Evolutionary conservation across 2,329 filamentous ascomycete genomes (phyloP), one percentile per base, ranked within the genome.

Genomic region (Microdochium trichocladiopsis): DNA sequence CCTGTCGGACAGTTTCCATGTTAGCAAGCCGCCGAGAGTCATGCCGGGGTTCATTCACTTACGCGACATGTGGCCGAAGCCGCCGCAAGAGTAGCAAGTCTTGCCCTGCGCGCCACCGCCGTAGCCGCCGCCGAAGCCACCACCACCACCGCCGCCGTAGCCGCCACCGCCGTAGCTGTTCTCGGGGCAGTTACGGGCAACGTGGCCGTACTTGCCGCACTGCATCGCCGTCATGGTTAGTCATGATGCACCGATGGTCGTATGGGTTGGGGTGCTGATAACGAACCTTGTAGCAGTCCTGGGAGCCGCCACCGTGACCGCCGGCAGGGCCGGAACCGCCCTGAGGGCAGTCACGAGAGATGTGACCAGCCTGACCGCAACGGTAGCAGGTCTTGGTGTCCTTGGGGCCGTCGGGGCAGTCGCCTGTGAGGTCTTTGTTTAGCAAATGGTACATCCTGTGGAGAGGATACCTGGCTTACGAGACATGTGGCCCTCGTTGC

Each of bases 51-150:
- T n/a, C n/a, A 36, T 18, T 24, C 22, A 28, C 28, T 12, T 69
- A 80, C 92, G 88, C 69, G 89, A 92, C 88, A 96, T 93, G 79
- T 99, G 94, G 66, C 93, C 93, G 69, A 90, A 92, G 60, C 94
- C 94, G 63, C 94, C 94, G 77, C 94, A 97, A 47, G 91, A 95
- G 82, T 96, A 99, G 86, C 94, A 97, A 63, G 91, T 96, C 79
- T 93, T 90, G 66, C 83, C 79, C 56, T 73, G 72, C 47, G 72
- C 70, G 57, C 66, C 64, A 55, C 65, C 65, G 51, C 73, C 71
- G 53, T 72, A 69, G 55, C 69, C 67, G 58, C 71, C 70, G 50
- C 72, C 70, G 55, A 72, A 70, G 56, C 70, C 69, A 57, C 73
- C 73, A 60, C 76, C 75, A 58, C 75, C 71, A 58, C 73, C 73